Conservation (phyloP, 768 basidiomycete genomes). For the Termitomyces sp. region DNA sequence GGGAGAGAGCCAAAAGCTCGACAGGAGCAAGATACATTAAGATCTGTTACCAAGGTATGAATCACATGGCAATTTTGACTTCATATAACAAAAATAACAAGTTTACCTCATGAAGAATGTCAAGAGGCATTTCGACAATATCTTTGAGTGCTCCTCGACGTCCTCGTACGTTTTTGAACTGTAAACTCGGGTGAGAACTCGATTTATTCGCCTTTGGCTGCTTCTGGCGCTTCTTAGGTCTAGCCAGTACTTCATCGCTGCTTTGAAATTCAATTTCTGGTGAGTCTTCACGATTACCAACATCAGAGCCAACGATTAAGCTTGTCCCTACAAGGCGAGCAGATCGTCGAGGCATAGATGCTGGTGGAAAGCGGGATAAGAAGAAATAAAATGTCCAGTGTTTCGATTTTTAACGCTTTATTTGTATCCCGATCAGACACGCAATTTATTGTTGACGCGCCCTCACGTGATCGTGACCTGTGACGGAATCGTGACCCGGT, state of each 20-base stretch:
- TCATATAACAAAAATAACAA: too few species aligned
- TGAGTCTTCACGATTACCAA: background rate
- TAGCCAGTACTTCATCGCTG: background rate
- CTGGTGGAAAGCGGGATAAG: background rate
- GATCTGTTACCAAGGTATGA: conserved; percentile 27
- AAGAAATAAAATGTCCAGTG: too few species aligned
- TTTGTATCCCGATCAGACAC: background rate
- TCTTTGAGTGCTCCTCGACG: conserved; percentile 12
- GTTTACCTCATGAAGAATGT: conserved; percentile 22
- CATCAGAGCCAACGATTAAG: background rate
- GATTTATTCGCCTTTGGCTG: background rate
- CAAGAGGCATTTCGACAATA: conserved; percentile 23
- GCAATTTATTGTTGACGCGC: background rate
- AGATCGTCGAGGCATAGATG: background rate
- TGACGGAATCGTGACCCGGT: too few species aligned
- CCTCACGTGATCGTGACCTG: background rate
- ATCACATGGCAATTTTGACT: too few species aligned
- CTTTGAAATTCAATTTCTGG: background rate
- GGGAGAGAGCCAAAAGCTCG: conserved; percentile 32
- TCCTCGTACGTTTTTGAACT: conserved; percentile 4
- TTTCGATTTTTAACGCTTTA: too few species aligned
- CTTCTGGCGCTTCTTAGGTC: background rate
- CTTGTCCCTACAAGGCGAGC: background rate
- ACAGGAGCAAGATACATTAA: conserved; percentile 27
- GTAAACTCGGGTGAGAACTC: background rate